Evolutionary conservation across 1,284 basidiomycete species (phyloP).

Genomic region (Leccinum fuscescens): DNA sequence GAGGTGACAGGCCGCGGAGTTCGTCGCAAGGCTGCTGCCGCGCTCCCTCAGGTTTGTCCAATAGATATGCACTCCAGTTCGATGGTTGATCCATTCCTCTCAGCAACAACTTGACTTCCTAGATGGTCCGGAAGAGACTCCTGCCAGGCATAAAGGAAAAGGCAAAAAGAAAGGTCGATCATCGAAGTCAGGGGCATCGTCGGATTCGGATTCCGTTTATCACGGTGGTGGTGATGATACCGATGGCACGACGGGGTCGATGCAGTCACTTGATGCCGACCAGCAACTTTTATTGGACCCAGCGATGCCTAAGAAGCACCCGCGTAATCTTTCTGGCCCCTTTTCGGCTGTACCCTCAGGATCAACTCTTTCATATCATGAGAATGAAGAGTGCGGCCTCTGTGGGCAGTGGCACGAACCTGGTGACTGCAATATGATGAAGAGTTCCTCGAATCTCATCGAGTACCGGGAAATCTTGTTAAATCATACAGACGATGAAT

Average conservation of each 20-base stretch:
- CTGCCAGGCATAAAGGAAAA: slow-evolving; percentile 24
- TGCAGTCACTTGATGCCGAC: slow-evolving; percentile 11
- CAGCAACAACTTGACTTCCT: slow-evolving; percentile 36
- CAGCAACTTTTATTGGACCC: slow-evolving; percentile 2
- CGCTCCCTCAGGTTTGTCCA: slow-evolving; percentile 48
- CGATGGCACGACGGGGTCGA: slow-evolving; percentile 25
- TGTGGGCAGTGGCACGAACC: slow-evolving; percentile 54
- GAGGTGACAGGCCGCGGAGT: slow-evolving; percentile 69
- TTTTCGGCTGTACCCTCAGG: slow-evolving; percentile 11
- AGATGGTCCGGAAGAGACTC: slow-evolving; percentile 29
- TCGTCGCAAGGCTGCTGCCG: slow-evolving; percentile 63
- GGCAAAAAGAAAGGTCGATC: slow-evolving; percentile 26
- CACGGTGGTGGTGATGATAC: slow-evolving; percentile 22
- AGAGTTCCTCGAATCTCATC: slow-evolving; percentile 59
- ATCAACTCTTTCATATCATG: slow-evolving; percentile 17
- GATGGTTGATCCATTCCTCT: slow-evolving; percentile 6
- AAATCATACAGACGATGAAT: slow-evolving; percentile 57
- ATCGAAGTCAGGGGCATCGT: slow-evolving; percentile 25
- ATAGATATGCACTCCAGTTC: background rate
- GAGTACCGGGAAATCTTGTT: slow-evolving; percentile 68
- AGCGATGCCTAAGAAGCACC: slow-evolving; percentile 14
- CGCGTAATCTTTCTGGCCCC: slow-evolving; percentile 3
- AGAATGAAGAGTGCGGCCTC: slow-evolving; percentile 49
- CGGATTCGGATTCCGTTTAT: slow-evolving; percentile 31
- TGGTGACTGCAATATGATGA: slow-evolving; percentile 61